Evolutionary conservation across 352 stramenopile genomes (phyloP).

Genomic region (Detonula confervacea): DNA sequence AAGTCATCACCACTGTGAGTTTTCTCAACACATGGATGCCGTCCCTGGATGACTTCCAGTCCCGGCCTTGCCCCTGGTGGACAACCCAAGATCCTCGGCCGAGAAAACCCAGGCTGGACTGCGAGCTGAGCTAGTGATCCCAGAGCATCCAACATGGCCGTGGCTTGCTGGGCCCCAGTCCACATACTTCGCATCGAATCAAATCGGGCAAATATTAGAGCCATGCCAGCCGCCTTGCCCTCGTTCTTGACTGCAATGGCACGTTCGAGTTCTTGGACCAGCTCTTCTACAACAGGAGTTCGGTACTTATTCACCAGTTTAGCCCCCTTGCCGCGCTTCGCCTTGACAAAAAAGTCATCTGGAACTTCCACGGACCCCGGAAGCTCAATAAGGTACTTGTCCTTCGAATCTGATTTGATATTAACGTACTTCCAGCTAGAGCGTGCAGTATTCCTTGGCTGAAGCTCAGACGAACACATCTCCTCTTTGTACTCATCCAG

Average conservation of each 20-base stretch:
- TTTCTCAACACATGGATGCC: conserved; percentile 93
- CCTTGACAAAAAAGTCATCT: conserved; percentile 84
- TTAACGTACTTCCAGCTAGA: conserved; percentile 93
- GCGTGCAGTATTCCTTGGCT: conserved; percentile 85
- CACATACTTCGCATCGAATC: conserved; percentile 89
- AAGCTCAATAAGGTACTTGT: conserved; percentile 86
- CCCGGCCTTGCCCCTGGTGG: conserved; percentile 56
- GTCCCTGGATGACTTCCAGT: conserved; percentile 91
- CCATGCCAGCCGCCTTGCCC: conserved; percentile 81
- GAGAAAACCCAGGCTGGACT: conserved; percentile 92
- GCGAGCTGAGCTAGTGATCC: conserved; percentile 93
- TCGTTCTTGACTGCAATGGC: conserved; percentile 73
- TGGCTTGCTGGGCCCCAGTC: conserved; percentile 91
- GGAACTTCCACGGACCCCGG: conserved; percentile 77
- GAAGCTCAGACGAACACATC: conserved; percentile 69
- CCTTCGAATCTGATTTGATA: conserved; percentile 89
- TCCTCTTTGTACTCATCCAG: conserved; percentile 90
- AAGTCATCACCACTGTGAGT: conserved; percentile 88
- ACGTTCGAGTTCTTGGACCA: conserved; percentile 78
- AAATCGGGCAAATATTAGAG: conserved; percentile 98
- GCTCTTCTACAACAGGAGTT: conserved; percentile 65
- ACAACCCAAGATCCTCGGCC: conserved; percentile 90
- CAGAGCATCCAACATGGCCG: conserved; percentile 95
- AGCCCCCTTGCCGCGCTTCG: conserved; percentile 75
- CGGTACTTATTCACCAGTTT: conserved; percentile 94